These are phyloP conservation scores for Volvox reticuliferus DNA, from an alignment of 139 green algal species.

Conservation along the genomic window DNA sequence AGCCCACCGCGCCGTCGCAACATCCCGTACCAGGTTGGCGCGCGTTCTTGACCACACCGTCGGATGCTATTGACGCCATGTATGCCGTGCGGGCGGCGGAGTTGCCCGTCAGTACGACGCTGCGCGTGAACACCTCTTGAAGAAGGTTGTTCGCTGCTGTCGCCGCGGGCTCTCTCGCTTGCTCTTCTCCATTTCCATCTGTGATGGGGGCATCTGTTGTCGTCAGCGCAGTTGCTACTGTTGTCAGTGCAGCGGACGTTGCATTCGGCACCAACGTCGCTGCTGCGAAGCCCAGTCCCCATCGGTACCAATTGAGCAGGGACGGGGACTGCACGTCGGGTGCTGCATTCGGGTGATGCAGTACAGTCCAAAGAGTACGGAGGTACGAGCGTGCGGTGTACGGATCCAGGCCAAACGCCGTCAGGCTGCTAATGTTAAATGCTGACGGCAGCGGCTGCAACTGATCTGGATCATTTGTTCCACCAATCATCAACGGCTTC, in stretches of 20 bases:
- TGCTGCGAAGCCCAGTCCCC: not conserved
- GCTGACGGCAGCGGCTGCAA: not conserved
- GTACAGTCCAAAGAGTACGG: not conserved
- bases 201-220: not conserved
- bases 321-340: not conserved
- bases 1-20: too few relatives aligned
- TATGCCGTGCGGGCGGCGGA: not conserved
- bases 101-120: not conserved
- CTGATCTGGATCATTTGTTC: too few relatives aligned
- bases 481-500: too few relatives aligned
- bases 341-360: slow-evolving; percentile 5
- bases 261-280: not conserved
- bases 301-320: slow-evolving; percentile 23
- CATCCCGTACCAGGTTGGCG: too few relatives aligned
- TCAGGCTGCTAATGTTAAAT: not conserved
- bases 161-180: not conserved
- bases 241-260: not conserved
- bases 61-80: not conserved
- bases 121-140: not conserved
- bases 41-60: too few relatives aligned
- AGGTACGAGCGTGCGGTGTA: not conserved
- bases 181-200: too few relatives aligned
- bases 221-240: not conserved
- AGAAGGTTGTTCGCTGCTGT: not conserved
- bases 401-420: not conserved